These are phyloP conservation scores for Arxiozyma slooffiae DNA, from an alignment of 1,139 yeast genomes.

Conservation along the genomic window DNA sequence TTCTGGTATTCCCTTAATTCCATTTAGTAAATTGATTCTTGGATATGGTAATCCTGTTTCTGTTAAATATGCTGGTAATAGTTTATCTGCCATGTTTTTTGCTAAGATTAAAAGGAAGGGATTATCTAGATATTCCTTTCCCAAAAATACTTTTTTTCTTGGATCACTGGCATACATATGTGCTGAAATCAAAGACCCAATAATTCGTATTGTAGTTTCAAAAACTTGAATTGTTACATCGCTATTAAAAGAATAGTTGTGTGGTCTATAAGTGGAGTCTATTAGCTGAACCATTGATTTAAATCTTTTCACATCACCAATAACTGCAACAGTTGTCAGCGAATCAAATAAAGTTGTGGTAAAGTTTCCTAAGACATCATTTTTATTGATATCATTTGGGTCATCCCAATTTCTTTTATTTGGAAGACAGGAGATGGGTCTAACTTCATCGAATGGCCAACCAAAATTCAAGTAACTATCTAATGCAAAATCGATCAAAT, in stretches of 20 bases:
- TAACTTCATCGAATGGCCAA: slow-evolving; percentile 75
- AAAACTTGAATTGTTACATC: slow-evolving; percentile 76
- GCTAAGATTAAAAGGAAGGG: slow-evolving; percentile 66
- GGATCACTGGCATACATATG: slow-evolving; percentile 66
- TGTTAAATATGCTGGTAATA: slow-evolving; percentile 59
- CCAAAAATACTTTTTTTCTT: slow-evolving; percentile 35
- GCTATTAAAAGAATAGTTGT: slow-evolving; percentile 41
- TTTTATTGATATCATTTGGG: slow-evolving; percentile 47
- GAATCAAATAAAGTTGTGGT: slow-evolving; percentile 72
- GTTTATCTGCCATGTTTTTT: slow-evolving; percentile 55
- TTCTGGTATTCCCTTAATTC: slow-evolving; percentile 35
- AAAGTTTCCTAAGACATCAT: slow-evolving; percentile 80
- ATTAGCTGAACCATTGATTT: slow-evolving; percentile 42
- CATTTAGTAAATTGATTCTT: slow-evolving; percentile 52
- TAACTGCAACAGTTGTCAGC: slow-evolving; percentile 64
- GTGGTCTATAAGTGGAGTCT: slow-evolving; percentile 20
- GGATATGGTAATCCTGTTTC: slow-evolving; percentile 58
- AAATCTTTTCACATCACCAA: slow-evolving; percentile 57
- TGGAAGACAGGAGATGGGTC: slow-evolving; percentile 63
- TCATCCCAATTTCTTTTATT: slow-evolving; percentile 54
- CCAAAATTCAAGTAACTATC: slow-evolving; percentile 58
- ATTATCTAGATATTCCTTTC: slow-evolving; percentile 39
- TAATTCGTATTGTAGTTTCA: slow-evolving; percentile 68
- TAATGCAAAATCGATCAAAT: slow-evolving; percentile 70
- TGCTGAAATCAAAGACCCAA: slow-evolving; percentile 71